Evolutionary conservation across 768 basidiomycete species (phyloP), one percentile per base, ranked within the genome.

Genomic region (Serendipita sp.): DNA sequence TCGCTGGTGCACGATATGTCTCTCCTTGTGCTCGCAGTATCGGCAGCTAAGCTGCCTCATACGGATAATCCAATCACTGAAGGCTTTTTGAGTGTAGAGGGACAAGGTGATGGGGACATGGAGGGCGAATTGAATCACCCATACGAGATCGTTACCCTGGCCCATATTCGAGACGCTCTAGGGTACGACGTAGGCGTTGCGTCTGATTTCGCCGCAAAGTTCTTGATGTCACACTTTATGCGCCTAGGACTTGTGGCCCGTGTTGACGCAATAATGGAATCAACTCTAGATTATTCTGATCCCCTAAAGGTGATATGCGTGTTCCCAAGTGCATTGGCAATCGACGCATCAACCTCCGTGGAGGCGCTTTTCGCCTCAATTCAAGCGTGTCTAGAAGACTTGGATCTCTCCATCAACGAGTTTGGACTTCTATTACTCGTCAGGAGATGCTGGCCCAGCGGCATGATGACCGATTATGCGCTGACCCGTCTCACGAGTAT

Each of bases 341-440:
- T 90, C 45, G 89, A 91, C 67, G 73, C 84, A 11, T 86, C 88
- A 0, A 77, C 78, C 16, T 82, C 84, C 52, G 87, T 91, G 4
- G 88, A 91, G 69, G 81, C 78, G 0, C 75, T 92, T 33, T 81
- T 89, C 18, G 78, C 82, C 4, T 78, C 85, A 3, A 81, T 90
- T 31, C 88, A 90, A 70, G 80, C 81, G 3, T 86, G 83, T 68
- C 75, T 92, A 27, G 75, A 77, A 3, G 86, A 89, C 68, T 70
- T 88, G 29, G 83, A 90, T 71, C 74, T 92, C 33, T 81, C 84
- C 2, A 76, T 84, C 31, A 88, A 89, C 68, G 90, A 92, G 72
- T 75, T 79, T 43, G 89, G 85, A 1, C 79, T 91, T 64, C 72
- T 88, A 5, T 74, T 91, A 15, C 75, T 92, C n/a, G 75, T 76